These are phyloP conservation scores for Suillus hirtellus DNA, from an alignment of 768 basidiomycete species.

Conservation along the genomic window DNA sequence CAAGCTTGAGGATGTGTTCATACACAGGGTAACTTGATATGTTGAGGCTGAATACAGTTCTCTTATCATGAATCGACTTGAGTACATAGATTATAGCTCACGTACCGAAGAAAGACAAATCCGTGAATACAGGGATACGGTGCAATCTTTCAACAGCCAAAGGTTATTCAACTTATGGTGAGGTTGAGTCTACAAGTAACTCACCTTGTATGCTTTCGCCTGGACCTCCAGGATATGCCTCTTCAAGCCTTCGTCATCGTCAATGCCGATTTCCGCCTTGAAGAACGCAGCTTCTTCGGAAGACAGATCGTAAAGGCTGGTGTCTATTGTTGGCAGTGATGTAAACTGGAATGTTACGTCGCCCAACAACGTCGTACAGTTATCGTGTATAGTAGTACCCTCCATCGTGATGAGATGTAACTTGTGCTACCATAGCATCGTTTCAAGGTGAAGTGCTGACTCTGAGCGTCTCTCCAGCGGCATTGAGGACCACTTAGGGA, in stretches of 20 bases:
- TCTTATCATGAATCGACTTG: neutral
- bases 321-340: neutral
- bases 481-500: too few species aligned
- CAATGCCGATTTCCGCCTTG: constrained; percentile 26
- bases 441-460: neutral
- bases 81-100: neutral
- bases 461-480: too few species aligned
- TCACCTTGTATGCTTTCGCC: constrained; percentile 28
- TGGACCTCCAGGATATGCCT: constrained; percentile 29
- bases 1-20: constrained; percentile 34
- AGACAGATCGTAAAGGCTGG: constrained; percentile 6
- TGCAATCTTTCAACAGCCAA: neutral
- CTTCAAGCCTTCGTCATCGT: constrained; percentile 26
- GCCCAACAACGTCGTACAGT: neutral
- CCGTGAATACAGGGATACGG: constrained; percentile 30
- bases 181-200: neutral
- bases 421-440: neutral
- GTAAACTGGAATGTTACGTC: neutral
- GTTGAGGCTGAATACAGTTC: neutral
- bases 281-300: constrained; percentile 21
- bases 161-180: neutral
- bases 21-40: constrained; percentile 16
- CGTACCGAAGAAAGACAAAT: constrained; percentile 26
- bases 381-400: neutral
- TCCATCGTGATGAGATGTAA: neutral